Evolutionary conservation across 768 basidiomycete species (phyloP).

Genomic region (Clavulina sp.): DNA sequence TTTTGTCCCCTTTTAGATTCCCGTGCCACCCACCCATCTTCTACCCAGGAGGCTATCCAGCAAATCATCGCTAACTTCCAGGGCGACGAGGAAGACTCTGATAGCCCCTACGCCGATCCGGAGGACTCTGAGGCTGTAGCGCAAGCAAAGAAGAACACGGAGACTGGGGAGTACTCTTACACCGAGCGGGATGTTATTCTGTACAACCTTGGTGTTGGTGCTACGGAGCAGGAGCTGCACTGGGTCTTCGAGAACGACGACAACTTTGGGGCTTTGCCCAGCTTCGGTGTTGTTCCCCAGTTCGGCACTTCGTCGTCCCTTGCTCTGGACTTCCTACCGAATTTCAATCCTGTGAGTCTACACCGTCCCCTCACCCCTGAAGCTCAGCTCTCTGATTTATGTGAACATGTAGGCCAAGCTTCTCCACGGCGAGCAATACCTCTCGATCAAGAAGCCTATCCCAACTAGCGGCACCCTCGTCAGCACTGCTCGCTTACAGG

Average conservation of each 20-base stretch:
- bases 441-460: conserved; percentile 71
- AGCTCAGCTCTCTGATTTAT: not conserved
- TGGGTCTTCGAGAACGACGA: conserved; percentile 87
- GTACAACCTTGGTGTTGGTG: conserved; percentile 91
- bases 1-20: conserved; percentile 39
- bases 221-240: conserved; percentile 78
- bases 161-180: conserved; percentile 50
- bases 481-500: conserved; percentile 52
- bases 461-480: conserved; percentile 71
- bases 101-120: conserved; percentile 30
- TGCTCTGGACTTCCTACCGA: conserved; percentile 74
- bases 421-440: conserved; percentile 94
- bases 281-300: conserved; percentile 90
- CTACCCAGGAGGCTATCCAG: conserved; percentile 58
- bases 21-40: conserved; percentile 63
- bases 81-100: conserved; percentile 19
- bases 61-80: conserved; percentile 48
- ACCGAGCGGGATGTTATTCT: conserved; percentile 83
- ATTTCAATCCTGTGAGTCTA: conserved; percentile 69
- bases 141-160: conserved; percentile 51
- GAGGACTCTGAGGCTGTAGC: conserved; percentile 72
- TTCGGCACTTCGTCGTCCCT: conserved; percentile 53
- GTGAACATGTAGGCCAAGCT: conserved; percentile 53
- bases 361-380: not conserved
- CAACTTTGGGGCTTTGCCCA: conserved; percentile 71